Base-by-base conservation (phyloP, 176 grass and related monocot species). In the Ensete glaucum region DNA sequence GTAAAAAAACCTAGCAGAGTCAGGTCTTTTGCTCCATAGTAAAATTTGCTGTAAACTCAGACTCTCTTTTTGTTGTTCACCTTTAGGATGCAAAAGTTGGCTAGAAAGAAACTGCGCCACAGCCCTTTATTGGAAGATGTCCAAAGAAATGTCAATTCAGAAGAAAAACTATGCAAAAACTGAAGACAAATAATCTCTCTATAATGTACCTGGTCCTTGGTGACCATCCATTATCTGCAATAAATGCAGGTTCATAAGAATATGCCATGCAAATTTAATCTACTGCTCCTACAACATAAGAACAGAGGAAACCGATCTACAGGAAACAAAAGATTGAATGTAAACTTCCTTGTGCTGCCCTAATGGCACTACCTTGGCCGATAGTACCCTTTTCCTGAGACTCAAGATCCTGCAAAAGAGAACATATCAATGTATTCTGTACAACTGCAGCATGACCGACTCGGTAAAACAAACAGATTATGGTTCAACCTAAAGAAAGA, bases 1-100 rank as follows among this genome's bases (percentile, higher is more conserved):
- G 60, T 88, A 94, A 56, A 99, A 99, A 76, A 94, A 94, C 73
- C 79, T 88, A 72, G 95, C 90, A 76, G 86, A 82, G 79, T 71
- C 82, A 81, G 79, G 78, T 81, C 83, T 85, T 80, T 80, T 82
- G 76, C 49, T 87, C 15, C 90, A 88, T 84, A 89, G 74, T 1
- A 99, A 73, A 17, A 81, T 78, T 75, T 84, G 84, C 60, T 27
- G 51, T 49, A 94, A 79, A 60, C 84, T 87, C 29, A 94, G 73
- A 59, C 64, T 64, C 53, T 29, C 69, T 62, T 72, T 75, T 57
- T 54, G 72, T 65, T 89, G 34, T 26, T 80, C 69, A 62, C 22
- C 70, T 70, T 89, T 87, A 29, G 77, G 75, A 17, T 86, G 52
- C 50, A 75, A 26, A 48, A 93, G 76, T 74, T 67, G 71, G 58